Percentiles rank a stretch among this genome's conserved stretches.
Evolutionary conservation across 352 stramenopile species (phyloP).

Genomic region (Globisporangium cystogenes): DNA sequence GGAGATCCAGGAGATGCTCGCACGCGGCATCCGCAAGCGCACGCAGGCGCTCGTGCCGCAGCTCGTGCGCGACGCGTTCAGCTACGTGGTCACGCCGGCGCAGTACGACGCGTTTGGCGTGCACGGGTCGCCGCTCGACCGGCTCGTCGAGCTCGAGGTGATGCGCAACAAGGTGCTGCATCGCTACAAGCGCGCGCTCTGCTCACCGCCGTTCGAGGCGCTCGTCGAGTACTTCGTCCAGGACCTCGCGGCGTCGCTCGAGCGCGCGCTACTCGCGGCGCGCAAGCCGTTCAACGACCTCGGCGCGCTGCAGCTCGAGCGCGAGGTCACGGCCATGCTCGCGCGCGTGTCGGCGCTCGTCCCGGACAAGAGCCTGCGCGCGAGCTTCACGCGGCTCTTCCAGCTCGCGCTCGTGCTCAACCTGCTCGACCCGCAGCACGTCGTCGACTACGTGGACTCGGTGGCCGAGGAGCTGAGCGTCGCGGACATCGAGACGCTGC

Average conservation of each 20-base stretch:
- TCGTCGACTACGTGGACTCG: constrained; percentile 59
- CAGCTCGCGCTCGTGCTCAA: constrained; percentile 79
- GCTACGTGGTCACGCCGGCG: constrained; percentile 57
- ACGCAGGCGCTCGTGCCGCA: constrained; percentile 36
- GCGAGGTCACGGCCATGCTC: constrained; percentile 63
- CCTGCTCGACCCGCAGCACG: constrained; percentile 63
- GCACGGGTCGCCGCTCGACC: constrained; percentile 56
- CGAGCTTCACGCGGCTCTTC: constrained; percentile 68
- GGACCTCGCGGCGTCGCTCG: constrained; percentile 58
- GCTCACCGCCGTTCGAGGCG: constrained; percentile 52
- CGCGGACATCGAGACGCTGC: constrained; percentile 43
- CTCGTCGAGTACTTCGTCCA: constrained; percentile 56
- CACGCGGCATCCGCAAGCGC: constrained; percentile 33
- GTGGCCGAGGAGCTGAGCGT: constrained; percentile 40
- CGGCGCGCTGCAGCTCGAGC: constrained; percentile 71
- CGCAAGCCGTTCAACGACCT: constrained; percentile 76
- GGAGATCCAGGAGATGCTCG: constrained; percentile 63
- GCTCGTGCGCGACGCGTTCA: constrained; percentile 41
- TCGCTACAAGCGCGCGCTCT: constrained; percentile 57
- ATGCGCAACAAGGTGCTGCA: constrained; percentile 58
- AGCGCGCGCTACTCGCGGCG: constrained; percentile 34
- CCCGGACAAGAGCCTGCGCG: constrained; percentile 47
- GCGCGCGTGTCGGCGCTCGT: constrained; percentile 44
- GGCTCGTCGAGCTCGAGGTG: constrained; percentile 62
- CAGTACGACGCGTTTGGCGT: constrained; percentile 63